These are phyloP conservation scores for Gaultheria prostrata DNA, from an alignment of 148 eudicot species.

Conservation along the genomic window DNA sequence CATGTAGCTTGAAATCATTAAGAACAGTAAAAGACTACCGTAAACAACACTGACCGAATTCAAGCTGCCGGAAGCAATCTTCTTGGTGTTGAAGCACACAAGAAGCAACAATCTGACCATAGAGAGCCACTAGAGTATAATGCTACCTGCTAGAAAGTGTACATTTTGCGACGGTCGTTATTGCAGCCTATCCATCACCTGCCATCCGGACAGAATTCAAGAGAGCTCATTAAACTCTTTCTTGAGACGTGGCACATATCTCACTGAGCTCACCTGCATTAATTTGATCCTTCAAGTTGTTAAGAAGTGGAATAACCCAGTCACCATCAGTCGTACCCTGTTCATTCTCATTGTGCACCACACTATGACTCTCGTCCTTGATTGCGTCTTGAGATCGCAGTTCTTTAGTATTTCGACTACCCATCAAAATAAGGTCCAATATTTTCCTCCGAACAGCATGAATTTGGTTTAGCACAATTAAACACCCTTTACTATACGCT, in stretches of 20 bases:
- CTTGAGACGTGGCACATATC: background rate
- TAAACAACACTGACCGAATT: no score
- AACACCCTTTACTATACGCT: slow-evolving; percentile 51
- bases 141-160: background rate
- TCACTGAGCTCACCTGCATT: background rate
- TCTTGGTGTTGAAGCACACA: background rate
- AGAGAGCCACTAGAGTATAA: background rate
- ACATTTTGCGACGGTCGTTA: background rate
- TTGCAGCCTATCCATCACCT: background rate
- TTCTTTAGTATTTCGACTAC: slow-evolving; percentile 45
- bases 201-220: background rate
- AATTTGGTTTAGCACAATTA: slow-evolving; percentile 44
- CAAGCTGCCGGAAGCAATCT: background rate
- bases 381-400: slow-evolving; percentile 26
- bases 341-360: slow-evolving; percentile 13
- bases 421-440: slow-evolving; percentile 59
- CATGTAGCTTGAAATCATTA: background rate
- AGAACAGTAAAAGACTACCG: background rate
- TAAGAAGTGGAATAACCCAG: slow-evolving; percentile 33
- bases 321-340: slow-evolving; percentile 26
- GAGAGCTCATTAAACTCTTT: background rate
- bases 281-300: slow-evolving; percentile 11
- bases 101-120: background rate
- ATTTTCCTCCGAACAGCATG: slow-evolving; percentile 61
- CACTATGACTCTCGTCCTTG: slow-evolving; percentile 22